Base-by-base conservation (phyloP, 129 eudicot species). In the Arctium lappa region DNA sequence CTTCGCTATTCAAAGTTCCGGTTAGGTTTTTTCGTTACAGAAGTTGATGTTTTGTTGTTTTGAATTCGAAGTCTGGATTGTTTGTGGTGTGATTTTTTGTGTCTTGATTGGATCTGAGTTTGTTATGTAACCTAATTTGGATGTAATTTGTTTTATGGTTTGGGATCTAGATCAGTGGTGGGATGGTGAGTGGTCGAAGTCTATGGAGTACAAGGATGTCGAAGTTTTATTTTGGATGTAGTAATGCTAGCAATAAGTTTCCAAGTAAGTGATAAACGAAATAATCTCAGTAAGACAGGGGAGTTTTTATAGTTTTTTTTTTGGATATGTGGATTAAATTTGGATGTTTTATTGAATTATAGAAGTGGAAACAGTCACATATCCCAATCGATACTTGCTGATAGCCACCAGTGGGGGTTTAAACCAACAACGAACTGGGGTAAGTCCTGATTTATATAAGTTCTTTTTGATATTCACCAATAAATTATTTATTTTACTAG, bases 401-500 rank as follows among this genome's bases (percentile, higher is more conserved):
- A 92, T 95, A 87, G 97, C 88, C 12, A 91, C 97, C 30, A 95
- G 98, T 86, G 98, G 98, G 71, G 98, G 98, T 63, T 82, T 95
- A 85, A 95, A 95, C 82, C 98, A 95, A 83, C 98, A 95, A 86
- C 82, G 98, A 85, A 95, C 97, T 60, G 98, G 98, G 91, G 98
- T 95, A 91, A 69, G 33, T 72, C 42, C 69, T 22, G 18, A 27
- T 71, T 33, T 29, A 36, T 15, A 2, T n/a, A 72, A 60, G 37
- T 2, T 29, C 4, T 69, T 40, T 63, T 8, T 46, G 5, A 1
- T 37, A 16, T n/a, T 29, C 74, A 63, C 33, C 74, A 12, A 32
- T 38, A 60, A 73, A 5, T 38, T 39, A n/a, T 38, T 75, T n/a
- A 34, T 18, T 34, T 77, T 38, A 34, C 31, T 70, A 27, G 30